Base-by-base conservation (phyloP, 2,329 filamentous ascomycete genomes). In the Leptodontidium sp. region DNA sequence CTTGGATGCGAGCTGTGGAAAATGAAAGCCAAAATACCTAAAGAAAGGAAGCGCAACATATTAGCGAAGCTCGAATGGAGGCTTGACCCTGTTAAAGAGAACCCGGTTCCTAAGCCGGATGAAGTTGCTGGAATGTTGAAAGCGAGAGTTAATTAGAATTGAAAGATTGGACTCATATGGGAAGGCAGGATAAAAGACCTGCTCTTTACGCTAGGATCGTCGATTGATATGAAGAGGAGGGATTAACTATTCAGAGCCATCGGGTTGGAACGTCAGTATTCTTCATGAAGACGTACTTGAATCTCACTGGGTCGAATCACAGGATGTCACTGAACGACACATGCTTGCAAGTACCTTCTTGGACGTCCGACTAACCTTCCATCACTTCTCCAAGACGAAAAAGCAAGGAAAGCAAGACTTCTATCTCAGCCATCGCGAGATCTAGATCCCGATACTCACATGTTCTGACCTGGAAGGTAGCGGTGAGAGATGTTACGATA, bases 1-100 rank as follows among this genome's bases (percentile, higher is more conserved):
- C 87, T 98, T 29, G 96, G 96, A 15, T 93, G 93, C 82, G 96
- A 99, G 82, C 84, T 98, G 53, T 99, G 96, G 95, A 90, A 93
- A 76, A 91, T 88, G 70, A 80, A 79, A 40, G 69, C 57, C 45
- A 76, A 67, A 61, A 65, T 71, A 14, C 63, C 70, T 26, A 72
- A 67, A 57, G 72, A 67, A 53, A 77, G 75, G 57, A 81, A 82
- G 70, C 78, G 85, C 52, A 87, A 84, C 70, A 84, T 87, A 73
- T 80, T 83, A 74, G 85, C 85, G 2, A 88, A 87, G 77, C 78
- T 88, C 64, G 84, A 83, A 58, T 86, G 84, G 84, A 80, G 80
- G 50, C 73, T 84, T 17, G 84, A 86, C 70, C 77, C 80, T 14
- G 62, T 74, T 29, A 71, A 76, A 32, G 52, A 73, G 21, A 69